Evolutionary conservation across 2,329 filamentous ascomycete species (phyloP), one percentile per base, ranked within the genome.

Genomic region (Fusarium dimerum): DNA sequence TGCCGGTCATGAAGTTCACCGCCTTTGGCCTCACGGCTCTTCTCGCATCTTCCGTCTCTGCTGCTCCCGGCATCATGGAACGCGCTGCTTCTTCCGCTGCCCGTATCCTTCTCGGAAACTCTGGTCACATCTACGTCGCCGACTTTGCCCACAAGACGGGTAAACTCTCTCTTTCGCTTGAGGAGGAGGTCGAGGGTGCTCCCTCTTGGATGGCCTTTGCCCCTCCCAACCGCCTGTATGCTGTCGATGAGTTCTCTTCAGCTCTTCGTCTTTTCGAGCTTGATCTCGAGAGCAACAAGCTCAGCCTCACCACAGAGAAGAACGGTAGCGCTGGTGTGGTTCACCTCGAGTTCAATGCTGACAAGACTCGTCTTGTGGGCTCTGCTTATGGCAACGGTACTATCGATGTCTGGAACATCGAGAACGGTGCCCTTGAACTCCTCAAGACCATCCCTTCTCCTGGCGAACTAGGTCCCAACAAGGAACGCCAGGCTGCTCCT

Each of bases 131-230:
- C 55, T 62, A 71, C 12, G 60, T 74, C 3, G 75, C 72, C 55
- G 63, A 74, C 47, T 80, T 76, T 51, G 50, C 40, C 20, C 45
- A 53, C 40, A 68, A 76, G 57, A 75, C 72, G 50, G 55, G 60
- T 16, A 57, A 55, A 40, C 77, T 81, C 62, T 66, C 67, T 32
- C 59, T 76, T 20, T 64, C 66, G 10, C 54, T 73, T n/a, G 57
- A 68, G 38, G 53, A 64, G 32, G 48, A 56, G 43, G 68, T 75
- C 17, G 58, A 64, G 45, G 74, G 73, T 38, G 65, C 68, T 34
- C 72, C 78, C 18, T 78, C 75, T 54, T 82, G 78, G 78, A 65
- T 81, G 66, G 65, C 71, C 39, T 73, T 72, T 63, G 71, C 69
- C 45, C 54, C 67, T 16, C 71, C 72, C 26, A 68, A 73, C 60